Percentiles rank a stretch among this genome's conserved stretches.
These are phyloP conservation scores for Sungouiozyma ichnusensis DNA, from an alignment of 805 yeast genomes.

Conservation along the genomic window DNA sequence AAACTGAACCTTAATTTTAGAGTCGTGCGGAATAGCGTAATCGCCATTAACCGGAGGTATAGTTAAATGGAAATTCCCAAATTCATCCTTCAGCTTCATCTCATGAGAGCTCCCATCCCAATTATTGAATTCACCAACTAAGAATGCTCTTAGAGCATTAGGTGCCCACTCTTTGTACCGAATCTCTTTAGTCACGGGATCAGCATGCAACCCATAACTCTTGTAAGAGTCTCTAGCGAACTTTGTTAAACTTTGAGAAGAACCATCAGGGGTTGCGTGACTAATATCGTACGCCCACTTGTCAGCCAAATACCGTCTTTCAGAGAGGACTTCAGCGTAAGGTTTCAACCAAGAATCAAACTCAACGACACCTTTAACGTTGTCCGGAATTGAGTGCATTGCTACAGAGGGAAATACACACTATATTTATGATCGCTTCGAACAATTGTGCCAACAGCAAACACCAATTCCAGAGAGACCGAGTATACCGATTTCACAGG, in stretches of 20 bases:
- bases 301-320: conserved; percentile 56
- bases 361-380: conserved; percentile 51
- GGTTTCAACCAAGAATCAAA: conserved; percentile 87
- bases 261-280: conserved; percentile 27
- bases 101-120: conserved; percentile 58
- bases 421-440: too few species aligned
- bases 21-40: conserved; percentile 70
- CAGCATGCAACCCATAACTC: conserved; percentile 65
- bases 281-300: conserved; percentile 48
- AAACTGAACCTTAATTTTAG: conserved; percentile 64
- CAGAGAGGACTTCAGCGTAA: conserved; percentile 51
- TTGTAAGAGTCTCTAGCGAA: conserved; percentile 68
- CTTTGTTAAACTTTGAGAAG: conserved; percentile 54
- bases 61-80: conserved; percentile 56
- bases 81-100: conserved; percentile 46
- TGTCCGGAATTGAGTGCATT: conserved; percentile 23
- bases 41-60: conserved; percentile 40
- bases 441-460: not conserved
- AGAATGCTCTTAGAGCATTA: conserved; percentile 59
- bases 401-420: too few species aligned
- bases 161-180: conserved; percentile 83
- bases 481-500: not conserved
- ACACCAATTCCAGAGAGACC: not conserved
- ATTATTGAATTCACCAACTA: conserved; percentile 87
- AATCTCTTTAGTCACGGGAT: conserved; percentile 40